Evolutionary conservation across 495 filamentous ascomycete species (phyloP), one percentile per base, ranked within the genome.

Genomic region (Aspergillus steynii): DNA sequence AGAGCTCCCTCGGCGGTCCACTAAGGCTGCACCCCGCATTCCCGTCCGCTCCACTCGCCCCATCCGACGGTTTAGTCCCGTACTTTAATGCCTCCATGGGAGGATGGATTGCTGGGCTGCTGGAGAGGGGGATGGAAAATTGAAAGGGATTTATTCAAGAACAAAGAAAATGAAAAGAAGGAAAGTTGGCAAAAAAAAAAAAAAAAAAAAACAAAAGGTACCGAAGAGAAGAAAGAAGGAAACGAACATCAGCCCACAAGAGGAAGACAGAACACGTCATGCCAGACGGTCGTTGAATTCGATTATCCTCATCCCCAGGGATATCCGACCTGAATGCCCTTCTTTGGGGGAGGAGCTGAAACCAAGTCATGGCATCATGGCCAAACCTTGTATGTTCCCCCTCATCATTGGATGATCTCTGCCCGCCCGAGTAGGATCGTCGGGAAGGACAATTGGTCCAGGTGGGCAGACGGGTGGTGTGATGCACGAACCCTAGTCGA

Each of bases 21-120:
- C 71, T 70, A 77, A 74, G 58, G 71, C 72, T 77, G 75, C 75
- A 77, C 75, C 75, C 75, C 75, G 73, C 75, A 77, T 76, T 77
- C 65, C 69, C 67, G 51, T 56, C 56, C 47, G 61, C 68, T 73
- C 73, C 70, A 77, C 75, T 66, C 57, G 58, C 54, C 61, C 42
- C 50, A 52, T 60, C 29, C 9, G 4, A n/a, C 55, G 37, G 29
- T 47, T 56, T 54, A 46, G 48, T 60, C 34, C 50, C 10, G 32
- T 47, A 37, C 47, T 51, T 37, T 58, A 50, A 32, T 45, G 15
- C 50, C 58, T 28, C 2, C 25, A 34, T 28, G 28, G 10, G 29
- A 29, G 29, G 52, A 32, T 1, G 20, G 20, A 20, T 20, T 20
- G 20, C 20, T 20, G 20, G 20, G 20, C 20, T 20, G 20, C 20